A percentile compares a stretch with the other conserved stretches of the same genome.
Evolutionary conservation across 1,284 basidiomycete genomes (phyloP).

Genomic region (Macrocystidia cucumis): DNA sequence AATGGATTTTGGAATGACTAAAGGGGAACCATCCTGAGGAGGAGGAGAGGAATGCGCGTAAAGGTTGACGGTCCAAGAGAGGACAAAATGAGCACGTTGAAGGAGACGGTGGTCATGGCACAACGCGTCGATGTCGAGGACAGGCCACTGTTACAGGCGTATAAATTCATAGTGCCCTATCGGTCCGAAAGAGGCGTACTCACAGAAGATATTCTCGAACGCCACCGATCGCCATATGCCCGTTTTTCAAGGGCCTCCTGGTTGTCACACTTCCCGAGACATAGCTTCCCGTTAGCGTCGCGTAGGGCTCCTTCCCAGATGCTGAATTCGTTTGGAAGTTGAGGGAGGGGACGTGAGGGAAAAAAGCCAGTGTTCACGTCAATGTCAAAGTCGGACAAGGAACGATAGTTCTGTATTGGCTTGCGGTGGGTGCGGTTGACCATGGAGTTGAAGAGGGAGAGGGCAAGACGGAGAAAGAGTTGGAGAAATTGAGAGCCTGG

Average conservation of each 20-base stretch:
- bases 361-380: constrained; percentile 83
- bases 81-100: constrained; percentile 83
- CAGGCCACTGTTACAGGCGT: constrained; percentile 48
- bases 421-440: constrained; percentile 20
- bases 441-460: constrained; percentile 29
- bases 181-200: constrained; percentile 23
- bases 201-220: constrained; percentile 53
- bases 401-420: constrained; percentile 19
- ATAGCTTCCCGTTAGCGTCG: constrained; percentile 48
- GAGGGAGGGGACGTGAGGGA: constrained; percentile 61
- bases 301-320: constrained; percentile 71
- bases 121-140: constrained; percentile 50
- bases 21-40: constrained; percentile 26
- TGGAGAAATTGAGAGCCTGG: constrained; percentile 33
- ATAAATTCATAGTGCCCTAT: background rate
- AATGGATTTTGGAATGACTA: constrained; percentile 68
- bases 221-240: constrained; percentile 56
- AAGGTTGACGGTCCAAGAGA: constrained; percentile 86
- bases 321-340: constrained; percentile 46
- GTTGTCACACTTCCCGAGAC: constrained; percentile 52
- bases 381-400: constrained; percentile 57
- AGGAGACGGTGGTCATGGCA: constrained; percentile 48
- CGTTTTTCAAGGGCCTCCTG: constrained; percentile 42
- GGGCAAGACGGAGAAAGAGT: constrained; percentile 28
- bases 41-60: constrained; percentile 78